phyloP scores from a whole-genome alignment of 495 filamentous ascomycete species.

The Penicillium manginii region DNA sequence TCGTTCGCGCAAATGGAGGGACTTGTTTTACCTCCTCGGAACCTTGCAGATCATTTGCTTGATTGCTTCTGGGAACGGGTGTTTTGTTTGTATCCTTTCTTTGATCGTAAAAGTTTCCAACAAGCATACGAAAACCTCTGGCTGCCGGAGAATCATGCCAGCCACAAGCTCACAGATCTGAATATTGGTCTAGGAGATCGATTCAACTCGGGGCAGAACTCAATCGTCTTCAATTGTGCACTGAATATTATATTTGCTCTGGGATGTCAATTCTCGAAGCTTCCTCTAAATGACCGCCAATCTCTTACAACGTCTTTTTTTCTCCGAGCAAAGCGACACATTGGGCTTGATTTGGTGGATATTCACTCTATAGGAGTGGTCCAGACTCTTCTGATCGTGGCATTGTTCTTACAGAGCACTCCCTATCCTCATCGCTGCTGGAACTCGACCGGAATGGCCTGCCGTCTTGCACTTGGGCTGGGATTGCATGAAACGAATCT shows the following conservation, averaged over 20 bases:
- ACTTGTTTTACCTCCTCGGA: conserved; percentile 30
- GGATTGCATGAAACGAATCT: conserved; percentile 31
- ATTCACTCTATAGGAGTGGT: conserved; percentile 30
- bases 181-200: conserved; percentile 13
- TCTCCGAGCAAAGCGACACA: conserved; percentile 30
- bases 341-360: conserved; percentile 41
- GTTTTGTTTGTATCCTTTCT: conserved; percentile 41
- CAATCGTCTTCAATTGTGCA: conserved; percentile 35
- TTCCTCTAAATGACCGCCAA: conserved; percentile 23
- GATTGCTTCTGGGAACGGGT: conserved; percentile 38
- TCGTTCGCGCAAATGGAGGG: conserved; percentile 6
- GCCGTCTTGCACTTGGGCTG: conserved; percentile 39
- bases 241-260: conserved; percentile 45
- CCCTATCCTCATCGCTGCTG: conserved; percentile 43
- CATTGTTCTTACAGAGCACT: conserved; percentile 43
- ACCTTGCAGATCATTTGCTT: conserved; percentile 37
- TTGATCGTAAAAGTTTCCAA: conserved; percentile 40
- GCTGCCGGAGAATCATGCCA: conserved; percentile 11
- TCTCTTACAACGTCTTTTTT: conserved; percentile 37
- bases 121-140: conserved; percentile 31
- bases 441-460: conserved; percentile 42
- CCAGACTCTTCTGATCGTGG: conserved; percentile 42
- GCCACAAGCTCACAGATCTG: conserved; percentile 6
- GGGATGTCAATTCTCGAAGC: conserved; percentile 38
- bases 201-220: conserved; percentile 8